These are phyloP conservation scores for Setaria viridis DNA, from an alignment of 202 grass and related monocot species.

Conservation along the genomic window DNA sequence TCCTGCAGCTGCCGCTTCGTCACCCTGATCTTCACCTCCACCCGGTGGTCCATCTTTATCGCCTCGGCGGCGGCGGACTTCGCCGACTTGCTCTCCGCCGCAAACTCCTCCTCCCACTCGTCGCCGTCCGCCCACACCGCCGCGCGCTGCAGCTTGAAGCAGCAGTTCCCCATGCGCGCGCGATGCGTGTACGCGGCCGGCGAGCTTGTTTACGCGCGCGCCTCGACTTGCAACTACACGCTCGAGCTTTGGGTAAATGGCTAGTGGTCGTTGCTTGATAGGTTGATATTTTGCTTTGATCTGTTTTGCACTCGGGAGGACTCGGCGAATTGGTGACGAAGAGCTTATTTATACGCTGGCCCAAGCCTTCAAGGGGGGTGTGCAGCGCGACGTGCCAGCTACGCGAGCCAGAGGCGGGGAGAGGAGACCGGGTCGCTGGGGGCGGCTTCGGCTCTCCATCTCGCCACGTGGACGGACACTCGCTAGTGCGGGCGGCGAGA, in stretches of 20 bases:
- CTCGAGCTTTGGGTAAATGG: neutral
- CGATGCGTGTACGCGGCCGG: neutral
- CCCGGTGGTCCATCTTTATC: neutral
- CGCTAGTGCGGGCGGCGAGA: slow-evolving; percentile 17
- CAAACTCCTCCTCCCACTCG: slow-evolving; percentile 49
- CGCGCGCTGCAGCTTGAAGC: slow-evolving; percentile 33
- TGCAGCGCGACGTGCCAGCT: slow-evolving; percentile 3
- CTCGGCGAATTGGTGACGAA: neutral
- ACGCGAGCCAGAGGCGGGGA: neutral
- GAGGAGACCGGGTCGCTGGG: slow-evolving; percentile 39
- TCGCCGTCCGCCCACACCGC: slow-evolving; percentile 63
- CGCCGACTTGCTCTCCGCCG: neutral
- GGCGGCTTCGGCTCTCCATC: neutral
- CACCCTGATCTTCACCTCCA: slow-evolving; percentile 59
- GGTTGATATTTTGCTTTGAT: neutral
- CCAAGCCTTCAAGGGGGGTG: neutral
- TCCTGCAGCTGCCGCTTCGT: slow-evolving; percentile 58
- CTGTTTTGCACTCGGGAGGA: neutral
- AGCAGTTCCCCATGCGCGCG: slow-evolving; percentile 59
- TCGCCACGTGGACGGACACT: slow-evolving; percentile 42
- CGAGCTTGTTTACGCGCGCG: neutral
- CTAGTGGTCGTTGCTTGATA: neutral
- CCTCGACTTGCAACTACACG: too few species aligned
- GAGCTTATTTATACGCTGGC: slow-evolving; percentile 45
- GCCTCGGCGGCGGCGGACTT: slow-evolving; percentile 3